Conservation (phyloP, 768 basidiomycete species). For the Neoboletus magnificus region DNA sequence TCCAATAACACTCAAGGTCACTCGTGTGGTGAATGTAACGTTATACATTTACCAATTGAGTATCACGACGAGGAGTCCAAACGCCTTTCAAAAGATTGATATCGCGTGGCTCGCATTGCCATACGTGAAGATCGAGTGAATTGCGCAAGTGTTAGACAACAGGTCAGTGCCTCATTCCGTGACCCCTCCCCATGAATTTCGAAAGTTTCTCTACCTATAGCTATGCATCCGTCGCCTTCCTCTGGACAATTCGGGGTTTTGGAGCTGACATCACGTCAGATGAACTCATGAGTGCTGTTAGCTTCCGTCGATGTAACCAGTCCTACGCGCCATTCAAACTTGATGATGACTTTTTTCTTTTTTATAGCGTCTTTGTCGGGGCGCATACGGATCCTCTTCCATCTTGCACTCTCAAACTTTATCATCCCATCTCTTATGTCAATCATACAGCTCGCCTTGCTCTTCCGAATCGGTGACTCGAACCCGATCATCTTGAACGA, state of each 20-base stretch:
- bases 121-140: constrained; percentile 32
- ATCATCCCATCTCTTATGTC: constrained; percentile 27
- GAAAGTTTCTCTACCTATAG: constrained; percentile 1
- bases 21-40: constrained; percentile 15
- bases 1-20: constrained; percentile 21
- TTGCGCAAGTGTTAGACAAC: constrained; percentile 27
- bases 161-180: constrained; percentile 3
- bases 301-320: constrained; percentile 1
- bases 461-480: constrained; percentile 14
- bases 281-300: neutral
- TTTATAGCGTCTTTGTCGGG: constrained; percentile 10
- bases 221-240: constrained; percentile 25
- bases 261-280: neutral
- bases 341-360: neutral
- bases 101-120: constrained; percentile 18
- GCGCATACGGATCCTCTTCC: constrained; percentile 19
- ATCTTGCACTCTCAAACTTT: constrained; percentile 28
- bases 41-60: constrained; percentile 11
- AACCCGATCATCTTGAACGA: neutral
- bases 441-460: constrained; percentile 20
- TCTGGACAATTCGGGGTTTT: constrained; percentile 16
- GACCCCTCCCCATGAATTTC: neutral
- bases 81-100: neutral
- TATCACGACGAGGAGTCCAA: neutral
- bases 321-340: neutral